Base-by-base conservation (phyloP, 2,329 filamentous ascomycete genomes). In the Ceratocystis ficicola region DNA sequence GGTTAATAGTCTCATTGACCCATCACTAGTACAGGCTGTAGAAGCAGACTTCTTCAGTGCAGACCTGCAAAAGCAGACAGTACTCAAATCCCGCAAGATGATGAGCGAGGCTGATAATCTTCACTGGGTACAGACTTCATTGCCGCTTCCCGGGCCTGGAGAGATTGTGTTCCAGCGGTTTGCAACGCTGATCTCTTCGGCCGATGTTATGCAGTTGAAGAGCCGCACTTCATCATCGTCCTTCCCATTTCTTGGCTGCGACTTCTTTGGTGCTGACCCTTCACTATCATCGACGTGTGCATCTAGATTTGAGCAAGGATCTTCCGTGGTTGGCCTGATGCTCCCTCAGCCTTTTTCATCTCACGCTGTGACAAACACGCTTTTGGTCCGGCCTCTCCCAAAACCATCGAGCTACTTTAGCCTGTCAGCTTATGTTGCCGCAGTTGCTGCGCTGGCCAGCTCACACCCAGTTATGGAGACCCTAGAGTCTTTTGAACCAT, bases 1-100 rank as follows among this genome's bases (percentile, higher is more conserved):
- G 0, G 69, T 83, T 32, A 83, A 82, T 68, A 70, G 70, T 4
- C 67, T 78, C n/a, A 76, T 83, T 1, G 79, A 81, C 68, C 70
- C 72, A 1, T 44, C 48, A 50, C 36, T 65, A 1, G 20, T 44
- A 10, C 5, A 20, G 12, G 15, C 41, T 6, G 44, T 44, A 7
- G 22, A 62, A 5, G 36, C 44, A 5, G 44, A 44, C 5, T 63
- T 67, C 22, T 63, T 36, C 63, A 52, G 22, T 12, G 17, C 41
- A 7, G 62, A 52, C 12, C 25, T 25, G 7, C 44, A 32, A 32
- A 41, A 62, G 25, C 44, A 63, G 12, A 46, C 62, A 4, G 32
- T 62, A 3, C 57, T 67, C n/a, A 25, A 46, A 20, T 28, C 25
- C 30, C 30, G 32, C 20, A 67, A 62, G 30, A 55, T 62, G 28